Evolutionary conservation across 31 red algal species (phyloP).

Genomic region (Porphyra umbilicalis): DNA sequence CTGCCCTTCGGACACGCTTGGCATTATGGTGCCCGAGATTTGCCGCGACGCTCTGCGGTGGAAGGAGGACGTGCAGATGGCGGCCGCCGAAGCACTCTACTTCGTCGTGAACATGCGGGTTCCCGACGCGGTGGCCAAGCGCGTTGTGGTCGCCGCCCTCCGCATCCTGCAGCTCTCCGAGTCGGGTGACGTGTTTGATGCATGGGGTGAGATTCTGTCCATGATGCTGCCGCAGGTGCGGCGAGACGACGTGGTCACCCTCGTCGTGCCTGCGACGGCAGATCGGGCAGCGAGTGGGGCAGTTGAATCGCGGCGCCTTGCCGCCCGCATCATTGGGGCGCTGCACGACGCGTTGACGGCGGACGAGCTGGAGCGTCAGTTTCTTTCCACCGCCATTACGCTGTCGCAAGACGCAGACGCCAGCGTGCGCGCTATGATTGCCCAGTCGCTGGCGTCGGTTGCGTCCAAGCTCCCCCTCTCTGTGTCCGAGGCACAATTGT

Average conservation of each 20-base stretch:
- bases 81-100: constrained; percentile 53
- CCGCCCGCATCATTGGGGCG: constrained; percentile 60
- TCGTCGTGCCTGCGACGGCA: constrained; percentile 41
- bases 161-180: constrained; percentile 14
- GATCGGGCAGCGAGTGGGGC: constrained; percentile 22
- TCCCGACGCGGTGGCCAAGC: constrained; percentile 35
- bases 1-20: constrained; percentile 44
- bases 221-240: constrained; percentile 59
- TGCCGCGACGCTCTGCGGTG: constrained; percentile 22
- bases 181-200: constrained; percentile 36
- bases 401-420: constrained; percentile 29
- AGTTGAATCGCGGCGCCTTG: constrained; percentile 34
- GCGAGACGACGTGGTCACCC: constrained; percentile 32
- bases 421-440: constrained; percentile 47
- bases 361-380: constrained; percentile 27
- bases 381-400: constrained; percentile 23
- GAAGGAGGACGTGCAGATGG: constrained; percentile 29
- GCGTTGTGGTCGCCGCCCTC: constrained; percentile 25
- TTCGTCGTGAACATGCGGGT: constrained; percentile 33
- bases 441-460: constrained; percentile 40
- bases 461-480: constrained; percentile 32
- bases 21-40: constrained; percentile 51
- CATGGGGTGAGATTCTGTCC: constrained; percentile 55
- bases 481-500: constrained; percentile 27
- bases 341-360: constrained; percentile 24